Base-by-base conservation (phyloP, 164 flowering plant species). In the Amborella trichopoda region DNA sequence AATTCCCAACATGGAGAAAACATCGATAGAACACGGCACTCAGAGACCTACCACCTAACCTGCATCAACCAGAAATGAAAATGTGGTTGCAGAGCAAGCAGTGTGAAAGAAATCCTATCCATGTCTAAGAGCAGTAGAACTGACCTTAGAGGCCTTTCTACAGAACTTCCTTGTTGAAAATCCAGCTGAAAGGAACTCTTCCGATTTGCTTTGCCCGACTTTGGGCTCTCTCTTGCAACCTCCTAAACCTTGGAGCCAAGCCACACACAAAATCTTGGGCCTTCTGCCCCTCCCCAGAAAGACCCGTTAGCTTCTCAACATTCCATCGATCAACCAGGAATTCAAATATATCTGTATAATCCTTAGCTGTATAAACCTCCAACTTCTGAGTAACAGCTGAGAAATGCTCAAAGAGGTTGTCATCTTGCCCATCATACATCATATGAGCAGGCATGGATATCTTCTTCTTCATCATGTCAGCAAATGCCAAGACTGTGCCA, bases 211-310 rank as follows among this genome's bases (percentile, higher is more conserved):
- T 76, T 33, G 70, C 67, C 49, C 71, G 49, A 6, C 40, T 61
- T 44, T 52, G 63, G 52, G 74, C 68, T 40, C 78, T 66, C 63
- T 70, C 81, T 54, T 68, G 72, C 36, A 76, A 46, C 63, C 62
- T 61, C 28, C 76, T 57, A 46, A 76, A 63, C 52, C 78, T 68
- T n/a, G 67, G 61, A 22, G 72, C 65, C 60, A 76, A 62, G n/a
- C 73, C 66, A 27, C 86, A 78, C 0, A 81, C 66, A 44, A 65
- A 81, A 6, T 81, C 90, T 49, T 76, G 90, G 22, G 90, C 90
- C 25, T 64, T 62, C 23, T 56, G 61, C 18, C 85, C 90, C 49
- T 81, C 81, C 0, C 53, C 67, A 6, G 90, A 76, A 19, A 81
- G 73, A 25, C 90, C 90, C 0, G 71, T 69, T 17, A 81, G 5